Conservation (phyloP, 2,329 filamentous ascomycete species). For the Talaromyces islandicus region DNA sequence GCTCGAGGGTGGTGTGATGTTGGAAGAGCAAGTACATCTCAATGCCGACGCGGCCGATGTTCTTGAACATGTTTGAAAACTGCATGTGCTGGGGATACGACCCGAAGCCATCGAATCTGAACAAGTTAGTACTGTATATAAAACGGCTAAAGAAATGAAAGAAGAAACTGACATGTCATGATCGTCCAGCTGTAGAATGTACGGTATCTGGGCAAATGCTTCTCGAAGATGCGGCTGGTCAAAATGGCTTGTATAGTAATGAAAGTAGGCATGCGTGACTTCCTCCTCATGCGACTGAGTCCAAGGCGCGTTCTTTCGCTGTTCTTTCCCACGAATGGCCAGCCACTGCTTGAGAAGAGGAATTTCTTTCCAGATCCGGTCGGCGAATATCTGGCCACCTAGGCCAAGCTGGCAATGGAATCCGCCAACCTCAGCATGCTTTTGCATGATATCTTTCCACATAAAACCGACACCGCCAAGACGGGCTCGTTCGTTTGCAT, state of each 20-base stretch:
- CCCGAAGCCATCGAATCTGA: conserved; percentile 90
- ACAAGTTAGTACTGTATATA: neutral
- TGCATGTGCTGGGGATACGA: conserved; percentile 99
- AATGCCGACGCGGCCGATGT: conserved; percentile 89
- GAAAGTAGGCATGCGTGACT: conserved; percentile 92
- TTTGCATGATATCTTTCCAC: conserved; percentile 99
- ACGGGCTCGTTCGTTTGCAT: conserved; percentile 74
- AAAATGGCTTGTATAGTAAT: conserved; percentile 98
- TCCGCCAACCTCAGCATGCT: conserved; percentile 91
- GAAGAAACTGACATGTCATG: conserved; percentile 80
- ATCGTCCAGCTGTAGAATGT: conserved; percentile 87
- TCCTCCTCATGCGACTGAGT: conserved; percentile 94
- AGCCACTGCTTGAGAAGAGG: conserved; percentile 93
- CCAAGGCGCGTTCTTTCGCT: conserved; percentile 84
- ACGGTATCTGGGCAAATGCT: conserved; percentile 95
- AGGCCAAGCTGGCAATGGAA: conserved; percentile 92
- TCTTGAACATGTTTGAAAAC: conserved; percentile 94
- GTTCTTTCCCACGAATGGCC: conserved; percentile 85
- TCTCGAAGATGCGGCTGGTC: conserved; percentile 92
- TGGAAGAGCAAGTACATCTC: conserved; percentile 99
- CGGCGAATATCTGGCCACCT: conserved; percentile 92
- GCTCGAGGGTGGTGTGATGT: conserved; percentile 91
- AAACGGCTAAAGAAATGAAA: neutral
- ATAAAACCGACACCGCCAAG: conserved; percentile 88
- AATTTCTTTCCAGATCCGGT: conserved; percentile 93